Conservation (phyloP, 108 stramenopile species). For the Mediolabrus comicus region DNA sequence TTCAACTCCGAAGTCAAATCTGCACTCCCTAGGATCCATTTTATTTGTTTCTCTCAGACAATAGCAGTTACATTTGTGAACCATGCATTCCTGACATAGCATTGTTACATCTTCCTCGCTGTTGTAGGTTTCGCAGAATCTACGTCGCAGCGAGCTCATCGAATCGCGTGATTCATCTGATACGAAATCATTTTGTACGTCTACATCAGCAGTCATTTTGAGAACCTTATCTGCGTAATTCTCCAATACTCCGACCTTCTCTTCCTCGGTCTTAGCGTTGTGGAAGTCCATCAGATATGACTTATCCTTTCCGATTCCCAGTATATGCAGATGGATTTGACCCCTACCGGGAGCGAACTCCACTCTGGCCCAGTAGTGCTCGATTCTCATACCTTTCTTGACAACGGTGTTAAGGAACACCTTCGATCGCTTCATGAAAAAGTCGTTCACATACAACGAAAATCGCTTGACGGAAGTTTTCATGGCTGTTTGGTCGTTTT, state of each 20-base stretch:
- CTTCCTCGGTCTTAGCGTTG: slow-evolving; percentile 2
- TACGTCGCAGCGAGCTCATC: background rate
- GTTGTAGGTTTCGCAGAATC: background rate
- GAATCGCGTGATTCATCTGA: too few species aligned
- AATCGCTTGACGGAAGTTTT: background rate
- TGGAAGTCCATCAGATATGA: slow-evolving; percentile 4
- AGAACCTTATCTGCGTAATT: background rate
- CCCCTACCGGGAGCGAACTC: slow-evolving; percentile 25
- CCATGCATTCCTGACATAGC: background rate
- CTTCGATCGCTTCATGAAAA: slow-evolving; percentile 17
- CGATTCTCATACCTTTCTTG: slow-evolving; percentile 12
- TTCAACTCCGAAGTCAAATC: background rate
- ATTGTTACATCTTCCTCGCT: background rate
- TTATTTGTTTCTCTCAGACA: background rate
- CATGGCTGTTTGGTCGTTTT: background rate
- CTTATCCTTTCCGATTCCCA: slow-evolving; percentile 16
- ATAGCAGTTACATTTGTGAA: background rate
- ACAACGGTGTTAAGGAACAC: slow-evolving; percentile 8
- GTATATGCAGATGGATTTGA: slow-evolving; percentile 25
- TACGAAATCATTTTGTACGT: background rate
- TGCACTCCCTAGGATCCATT: background rate
- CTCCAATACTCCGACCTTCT: background rate
- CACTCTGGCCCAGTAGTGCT: slow-evolving; percentile 23
- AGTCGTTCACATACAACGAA: slow-evolving; percentile 9
- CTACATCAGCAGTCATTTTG: slow-evolving; percentile 16